Base-by-base conservation (phyloP, 371 early-diverging fungal genomes). In the Ordospora colligata region DNA sequence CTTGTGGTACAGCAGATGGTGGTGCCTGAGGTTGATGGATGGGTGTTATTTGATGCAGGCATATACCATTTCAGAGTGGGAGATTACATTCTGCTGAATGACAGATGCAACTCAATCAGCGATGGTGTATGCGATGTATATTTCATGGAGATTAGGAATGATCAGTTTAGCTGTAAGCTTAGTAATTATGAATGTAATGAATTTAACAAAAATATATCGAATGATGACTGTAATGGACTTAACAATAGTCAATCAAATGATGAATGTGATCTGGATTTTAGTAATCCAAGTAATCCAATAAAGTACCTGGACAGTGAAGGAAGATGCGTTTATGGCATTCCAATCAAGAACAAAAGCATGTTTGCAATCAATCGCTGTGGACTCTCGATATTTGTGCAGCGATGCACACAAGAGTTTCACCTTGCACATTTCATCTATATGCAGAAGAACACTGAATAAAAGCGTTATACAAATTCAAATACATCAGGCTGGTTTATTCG, bases 11-110 rank as follows among this genome's bases (percentile, higher is more conserved):
- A 52, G 4, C 40, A 23, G 7, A 25, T 23, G 6, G 5, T 72
- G 40, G 71, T 43, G 19, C 62, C 68, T n/a, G 21, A 25, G 19
- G 22, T 81, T 40, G 45, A 72, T 8, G 68, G 67, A 11, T 70
- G 53, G 62, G 51, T 14, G 11, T 43, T 75, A 12, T 42, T 67
- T 21, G 32, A 72, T 32, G 47, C 32, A 8, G 49, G 75, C 46
- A 40, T 19, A 54, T 64, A 64, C 27, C 11, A 22, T 2, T 32
- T 81, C 43, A 46, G 44, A 5, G 27, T 49, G 2, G 53, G 53
- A 23, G 40, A 67, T 25, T 81, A 81, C 43, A 78, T 81, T 52
- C 54, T 81, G 21, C 50, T 65, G 14, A 81, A 81, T 69, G 81
- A 81, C 50, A 42, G n/a, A 43, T 75, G 75, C 12, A 81, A 81